Evolutionary conservation across 2,329 filamentous ascomycete species (phyloP).

Genomic region (Zymoseptoria crescenta): DNA sequence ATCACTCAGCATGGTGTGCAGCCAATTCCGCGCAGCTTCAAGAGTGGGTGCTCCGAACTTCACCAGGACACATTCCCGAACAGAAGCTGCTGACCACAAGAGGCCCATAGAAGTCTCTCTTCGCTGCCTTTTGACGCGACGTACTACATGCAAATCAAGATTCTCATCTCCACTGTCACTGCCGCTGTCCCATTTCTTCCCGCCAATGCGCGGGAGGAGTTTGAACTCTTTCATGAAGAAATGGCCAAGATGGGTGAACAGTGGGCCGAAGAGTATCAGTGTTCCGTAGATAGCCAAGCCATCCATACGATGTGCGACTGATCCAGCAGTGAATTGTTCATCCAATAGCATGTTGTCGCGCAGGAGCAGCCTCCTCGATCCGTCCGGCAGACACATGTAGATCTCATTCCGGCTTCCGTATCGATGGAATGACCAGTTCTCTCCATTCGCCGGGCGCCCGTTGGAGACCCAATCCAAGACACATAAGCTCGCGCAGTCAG

Average conservation of each 20-base stretch:
- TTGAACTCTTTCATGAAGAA: conserved; percentile 78
- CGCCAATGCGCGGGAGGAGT: conserved; percentile 71
- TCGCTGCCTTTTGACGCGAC: conserved; percentile 39
- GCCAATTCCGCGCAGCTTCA: conserved; percentile 73
- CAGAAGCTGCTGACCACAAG: conserved; percentile 73
- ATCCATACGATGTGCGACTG: conserved; percentile 55
- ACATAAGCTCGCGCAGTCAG: conserved; percentile 51
- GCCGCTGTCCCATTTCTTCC: conserved; percentile 59
- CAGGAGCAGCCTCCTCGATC: conserved; percentile 57
- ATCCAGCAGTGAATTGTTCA: conserved; percentile 24
- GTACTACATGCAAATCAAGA: conserved; percentile 31
- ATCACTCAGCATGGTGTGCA: conserved; percentile 63
- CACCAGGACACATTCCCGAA: conserved; percentile 77
- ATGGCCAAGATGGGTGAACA: conserved; percentile 56
- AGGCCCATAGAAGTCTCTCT: conserved; percentile 54
- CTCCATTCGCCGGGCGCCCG: conserved; percentile 74
- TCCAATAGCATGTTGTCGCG: conserved; percentile 72
- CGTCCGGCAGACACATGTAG: conserved; percentile 46
- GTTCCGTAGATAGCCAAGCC: conserved; percentile 73
- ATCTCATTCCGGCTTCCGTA: conserved; percentile 87
- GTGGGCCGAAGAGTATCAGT: conserved; percentile 67
- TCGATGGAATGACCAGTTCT: conserved; percentile 74
- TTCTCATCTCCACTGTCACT: conserved; percentile 27
- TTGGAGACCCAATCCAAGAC: conserved; percentile 92
- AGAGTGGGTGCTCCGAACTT: conserved; percentile 82